phyloP scores from a whole-genome alignment of 2,329 filamentous ascomycete genomes.

The Fusarium agapanthi region DNA sequence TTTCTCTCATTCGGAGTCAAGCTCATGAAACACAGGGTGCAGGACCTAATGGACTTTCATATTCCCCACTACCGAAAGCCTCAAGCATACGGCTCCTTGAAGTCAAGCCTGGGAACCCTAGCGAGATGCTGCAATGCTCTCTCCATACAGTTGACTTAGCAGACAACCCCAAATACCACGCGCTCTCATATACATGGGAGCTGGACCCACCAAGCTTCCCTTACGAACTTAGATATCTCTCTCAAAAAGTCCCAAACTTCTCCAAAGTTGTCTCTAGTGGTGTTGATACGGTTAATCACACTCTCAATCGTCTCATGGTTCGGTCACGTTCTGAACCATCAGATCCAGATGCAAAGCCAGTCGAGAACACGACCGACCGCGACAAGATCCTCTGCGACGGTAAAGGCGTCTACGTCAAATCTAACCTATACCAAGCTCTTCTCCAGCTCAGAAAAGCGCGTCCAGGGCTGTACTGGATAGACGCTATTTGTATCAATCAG shows the following conservation, averaged over 20 bases:
- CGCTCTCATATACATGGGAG: background rate
- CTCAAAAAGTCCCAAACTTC: background rate
- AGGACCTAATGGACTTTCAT: background rate
- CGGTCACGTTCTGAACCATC: background rate
- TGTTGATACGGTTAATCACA: background rate
- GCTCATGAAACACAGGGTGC: background rate
- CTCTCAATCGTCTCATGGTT: background rate
- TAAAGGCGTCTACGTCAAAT: background rate
- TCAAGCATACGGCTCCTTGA: background rate
- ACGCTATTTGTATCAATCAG: background rate
- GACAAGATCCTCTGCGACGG: background rate
- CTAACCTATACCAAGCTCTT: background rate
- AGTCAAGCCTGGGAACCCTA: background rate
- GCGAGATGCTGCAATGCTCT: background rate
- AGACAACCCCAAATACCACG: background rate
- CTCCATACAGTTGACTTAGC: background rate
- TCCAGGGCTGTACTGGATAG: background rate
- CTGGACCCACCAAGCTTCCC: background rate
- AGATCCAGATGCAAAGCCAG: background rate
- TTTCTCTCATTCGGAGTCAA: fast-evolving
- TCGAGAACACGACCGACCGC: background rate
- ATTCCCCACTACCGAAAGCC: background rate
- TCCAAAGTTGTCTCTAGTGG: background rate
- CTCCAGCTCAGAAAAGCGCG: background rate
- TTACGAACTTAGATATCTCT: background rate